Conservation (phyloP, 805 yeast genomes). For the Candida adriatica region DNA sequence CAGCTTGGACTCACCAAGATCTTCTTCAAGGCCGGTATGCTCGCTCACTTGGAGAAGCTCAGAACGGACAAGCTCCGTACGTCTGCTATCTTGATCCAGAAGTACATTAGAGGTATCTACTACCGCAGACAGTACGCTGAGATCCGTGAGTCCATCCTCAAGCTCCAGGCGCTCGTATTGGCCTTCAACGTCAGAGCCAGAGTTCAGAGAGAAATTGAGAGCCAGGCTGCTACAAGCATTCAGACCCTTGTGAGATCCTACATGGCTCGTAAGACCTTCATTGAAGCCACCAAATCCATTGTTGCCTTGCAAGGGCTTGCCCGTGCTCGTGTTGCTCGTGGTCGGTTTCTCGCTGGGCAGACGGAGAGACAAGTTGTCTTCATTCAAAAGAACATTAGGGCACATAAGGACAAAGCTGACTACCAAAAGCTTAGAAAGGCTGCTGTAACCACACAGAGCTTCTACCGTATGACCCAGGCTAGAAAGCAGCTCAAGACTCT, state of each 20-base stretch:
- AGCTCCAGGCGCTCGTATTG: slow-evolving; percentile 54
- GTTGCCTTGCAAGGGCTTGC: slow-evolving; percentile 42
- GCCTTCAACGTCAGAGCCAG: slow-evolving; percentile 55
- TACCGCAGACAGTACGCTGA: slow-evolving; percentile 56
- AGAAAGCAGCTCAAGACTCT: slow-evolving; percentile 51
- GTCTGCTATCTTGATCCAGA: slow-evolving; percentile 82
- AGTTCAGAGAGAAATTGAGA: slow-evolving; percentile 48
- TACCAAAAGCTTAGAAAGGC: slow-evolving; percentile 43
- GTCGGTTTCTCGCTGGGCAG: slow-evolving; percentile 40
- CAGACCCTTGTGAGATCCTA: slow-evolving; percentile 63
- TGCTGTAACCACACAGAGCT: slow-evolving; percentile 68
- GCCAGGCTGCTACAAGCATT: slow-evolving; percentile 56
- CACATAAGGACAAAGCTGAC: slow-evolving; percentile 51
- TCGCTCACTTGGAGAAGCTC: slow-evolving; percentile 82
- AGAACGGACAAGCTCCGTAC: slow-evolving; percentile 71
- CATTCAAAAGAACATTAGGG: slow-evolving; percentile 72
- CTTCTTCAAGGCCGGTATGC: slow-evolving; percentile 94
- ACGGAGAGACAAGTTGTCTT: slow-evolving; percentile 57
- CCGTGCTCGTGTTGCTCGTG: slow-evolving; percentile 48
- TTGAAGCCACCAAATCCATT: slow-evolving; percentile 25
- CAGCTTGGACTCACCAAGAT: slow-evolving; percentile 92
- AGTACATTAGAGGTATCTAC: slow-evolving; percentile 60
- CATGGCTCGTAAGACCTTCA: slow-evolving; percentile 35
- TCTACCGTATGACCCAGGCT: slow-evolving; percentile 73
- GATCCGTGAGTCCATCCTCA: slow-evolving; percentile 44